Percentiles rank a stretch among this genome's conserved stretches.
phyloP scores from a whole-genome alignment of 1,284 basidiomycete species.

The Phylloporus gajari region DNA sequence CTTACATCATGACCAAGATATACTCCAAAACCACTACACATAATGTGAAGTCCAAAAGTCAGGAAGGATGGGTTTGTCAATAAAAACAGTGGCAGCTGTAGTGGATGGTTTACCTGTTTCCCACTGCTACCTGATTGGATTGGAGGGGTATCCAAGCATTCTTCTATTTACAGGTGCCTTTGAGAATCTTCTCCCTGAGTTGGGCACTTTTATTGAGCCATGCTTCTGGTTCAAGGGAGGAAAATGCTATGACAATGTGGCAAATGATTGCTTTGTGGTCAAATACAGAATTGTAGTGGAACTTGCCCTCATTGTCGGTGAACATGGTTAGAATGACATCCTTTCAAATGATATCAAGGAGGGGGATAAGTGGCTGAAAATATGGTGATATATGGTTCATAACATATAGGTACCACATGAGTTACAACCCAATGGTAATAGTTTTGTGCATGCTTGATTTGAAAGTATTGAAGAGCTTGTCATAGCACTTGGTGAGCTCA shows the following conservation, averaged over 20 bases:
- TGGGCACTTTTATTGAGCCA: background rate
- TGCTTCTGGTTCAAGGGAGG: background rate
- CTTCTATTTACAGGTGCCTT: background rate
- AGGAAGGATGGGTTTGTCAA: background rate
- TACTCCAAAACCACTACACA: background rate
- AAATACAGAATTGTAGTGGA: background rate
- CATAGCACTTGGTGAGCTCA: background rate
- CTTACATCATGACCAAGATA: background rate
- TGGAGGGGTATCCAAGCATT: background rate
- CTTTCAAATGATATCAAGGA: background rate
- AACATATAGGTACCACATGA: background rate
- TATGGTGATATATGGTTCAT: background rate
- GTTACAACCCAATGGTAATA: background rate
- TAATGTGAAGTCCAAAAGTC: background rate
- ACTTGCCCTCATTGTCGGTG: background rate
- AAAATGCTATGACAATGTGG: background rate
- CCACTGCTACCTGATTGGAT: background rate
- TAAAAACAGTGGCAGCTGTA: background rate
- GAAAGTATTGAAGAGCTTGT: constrained; percentile 3
- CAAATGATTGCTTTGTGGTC: background rate
- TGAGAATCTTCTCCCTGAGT: background rate
- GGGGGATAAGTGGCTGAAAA: background rate
- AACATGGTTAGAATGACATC: background rate
- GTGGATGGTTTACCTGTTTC: background rate
- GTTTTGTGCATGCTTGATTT: background rate